Percentiles rank a stretch among this genome's conserved stretches.
phyloP scores from a whole-genome alignment of 2,329 filamentous ascomycete species.

The Fusarium graminum region DNA sequence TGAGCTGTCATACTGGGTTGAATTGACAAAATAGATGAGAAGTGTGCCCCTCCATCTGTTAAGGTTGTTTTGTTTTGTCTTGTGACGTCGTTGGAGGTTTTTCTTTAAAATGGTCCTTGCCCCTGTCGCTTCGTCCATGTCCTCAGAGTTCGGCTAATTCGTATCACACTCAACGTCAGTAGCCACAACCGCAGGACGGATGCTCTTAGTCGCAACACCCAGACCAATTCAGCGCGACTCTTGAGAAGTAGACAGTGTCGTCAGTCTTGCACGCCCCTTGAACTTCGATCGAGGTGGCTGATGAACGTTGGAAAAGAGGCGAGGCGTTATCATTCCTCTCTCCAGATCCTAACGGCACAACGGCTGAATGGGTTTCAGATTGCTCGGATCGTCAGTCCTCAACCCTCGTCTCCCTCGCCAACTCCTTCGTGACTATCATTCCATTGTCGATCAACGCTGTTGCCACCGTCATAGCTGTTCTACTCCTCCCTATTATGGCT shows the following conservation, averaged over 20 bases:
- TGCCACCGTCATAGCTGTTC: slow-evolving; percentile 35
- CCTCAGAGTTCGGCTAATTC: slow-evolving; percentile 10
- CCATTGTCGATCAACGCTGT: slow-evolving; percentile 32
- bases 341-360: slow-evolving; percentile 5
- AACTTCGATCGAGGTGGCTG: slow-evolving; percentile 1
- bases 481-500: slow-evolving; percentile 38
- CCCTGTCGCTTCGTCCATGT: slow-evolving; percentile 17
- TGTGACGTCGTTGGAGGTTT: slow-evolving; percentile 14
- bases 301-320: slow-evolving; percentile 15
- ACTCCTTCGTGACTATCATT: slow-evolving; percentile 28
- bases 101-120: slow-evolving; percentile 9
- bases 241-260: slow-evolving; percentile 5
- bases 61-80: slow-evolving; percentile 6
- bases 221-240: slow-evolving; percentile 1
- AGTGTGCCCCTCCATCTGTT: slow-evolving; percentile 18
- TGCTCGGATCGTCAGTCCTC: slow-evolving; percentile 14
- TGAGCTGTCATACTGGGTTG: slow-evolving; percentile 26
- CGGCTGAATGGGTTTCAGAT: slow-evolving; percentile 31
- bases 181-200: slow-evolving; percentile 15
- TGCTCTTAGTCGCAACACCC: slow-evolving; percentile 7
- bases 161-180: slow-evolving; percentile 31
- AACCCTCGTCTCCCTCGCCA: slow-evolving; percentile 17
- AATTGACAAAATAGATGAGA: slow-evolving; percentile 22
- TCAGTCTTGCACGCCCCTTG: neutral
- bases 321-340: slow-evolving; percentile 13